A percentile compares a stretch with the other conserved stretches of the same genome.
Conservation (phyloP, 179 eudicot species). For the Corrigiola litoralis region DNA sequence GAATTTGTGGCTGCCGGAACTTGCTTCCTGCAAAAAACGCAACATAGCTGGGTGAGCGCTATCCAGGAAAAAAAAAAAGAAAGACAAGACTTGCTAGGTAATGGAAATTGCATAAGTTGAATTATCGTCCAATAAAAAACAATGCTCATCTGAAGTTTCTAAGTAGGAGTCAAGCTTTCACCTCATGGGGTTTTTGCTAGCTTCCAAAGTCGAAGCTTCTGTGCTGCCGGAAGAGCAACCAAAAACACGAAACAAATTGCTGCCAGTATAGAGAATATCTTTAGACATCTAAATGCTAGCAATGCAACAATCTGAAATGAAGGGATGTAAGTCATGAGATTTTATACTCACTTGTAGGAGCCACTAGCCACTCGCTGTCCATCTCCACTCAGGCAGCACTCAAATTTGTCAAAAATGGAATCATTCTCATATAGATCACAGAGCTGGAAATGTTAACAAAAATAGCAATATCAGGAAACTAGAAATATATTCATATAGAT, state of each 20-base stretch:
- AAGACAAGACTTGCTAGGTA: neutral
- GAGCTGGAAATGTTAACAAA: conserved; percentile 39
- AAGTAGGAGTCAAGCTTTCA: too few species aligned
- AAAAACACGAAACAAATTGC: conserved; percentile 84
- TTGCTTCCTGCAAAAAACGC: conserved; percentile 16
- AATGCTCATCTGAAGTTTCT: too few species aligned
- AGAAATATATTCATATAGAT: neutral
- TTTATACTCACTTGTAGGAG: conserved; percentile 59
- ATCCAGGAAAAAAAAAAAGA: neutral
- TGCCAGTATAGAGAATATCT: conserved; percentile 28
- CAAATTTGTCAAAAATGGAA: conserved; percentile 74
- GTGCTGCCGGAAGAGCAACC: conserved; percentile 57
- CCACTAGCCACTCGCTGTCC: conserved; percentile 74
- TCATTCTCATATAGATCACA: conserved; percentile 64
- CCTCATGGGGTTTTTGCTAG: conserved; percentile 88
- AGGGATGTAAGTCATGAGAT: too few species aligned
- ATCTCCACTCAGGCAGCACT: conserved; percentile 85
- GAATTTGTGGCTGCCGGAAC: conserved; percentile 7
- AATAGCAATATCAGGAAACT: neutral
- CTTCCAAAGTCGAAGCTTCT: conserved; percentile 74
- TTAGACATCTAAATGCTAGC: neutral
- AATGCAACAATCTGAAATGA: neutral
- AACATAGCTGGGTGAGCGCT: neutral
- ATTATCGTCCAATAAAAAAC: neutral
- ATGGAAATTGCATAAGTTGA: neutral